Conservation (phyloP, 768 basidiomycete genomes). For the Lactarius deliciosus region DNA sequence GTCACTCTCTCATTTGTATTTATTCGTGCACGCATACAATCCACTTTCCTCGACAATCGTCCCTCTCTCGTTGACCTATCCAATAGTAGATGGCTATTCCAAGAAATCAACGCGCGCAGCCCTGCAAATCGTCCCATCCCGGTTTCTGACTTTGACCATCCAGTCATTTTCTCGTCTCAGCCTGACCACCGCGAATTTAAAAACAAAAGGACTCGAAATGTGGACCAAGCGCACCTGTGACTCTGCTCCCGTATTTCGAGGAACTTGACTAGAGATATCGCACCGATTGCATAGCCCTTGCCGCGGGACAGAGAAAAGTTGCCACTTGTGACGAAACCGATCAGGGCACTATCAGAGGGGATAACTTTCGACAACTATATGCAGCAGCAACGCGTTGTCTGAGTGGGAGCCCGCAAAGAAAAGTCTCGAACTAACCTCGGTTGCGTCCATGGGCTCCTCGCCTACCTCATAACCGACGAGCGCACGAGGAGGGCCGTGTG, state of each 20-base stretch:
- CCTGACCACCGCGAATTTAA: background rate
- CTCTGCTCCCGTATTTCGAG: slow-evolving; percentile 55
- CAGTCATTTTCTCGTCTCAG: slow-evolving; percentile 32
- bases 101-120: slow-evolving; percentile 24
- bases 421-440: slow-evolving; percentile 32
- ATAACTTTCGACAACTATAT: slow-evolving; percentile 47
- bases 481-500: slow-evolving; percentile 34
- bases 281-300: slow-evolving; percentile 73
- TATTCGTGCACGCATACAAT: slow-evolving; percentile 16
- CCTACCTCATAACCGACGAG: slow-evolving; percentile 27
- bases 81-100: slow-evolving; percentile 21
- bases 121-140: slow-evolving; percentile 40
- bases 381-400: slow-evolving; percentile 15
- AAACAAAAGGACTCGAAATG: background rate
- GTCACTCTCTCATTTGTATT: slow-evolving; percentile 20
- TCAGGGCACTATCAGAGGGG: slow-evolving; percentile 47
- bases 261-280: slow-evolving; percentile 56
- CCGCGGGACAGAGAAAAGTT: slow-evolving; percentile 80
- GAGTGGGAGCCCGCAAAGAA: slow-evolving; percentile 3
- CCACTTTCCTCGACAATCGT: slow-evolving; percentile 1
- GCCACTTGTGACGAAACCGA: slow-evolving; percentile 86
- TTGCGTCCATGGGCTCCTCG: slow-evolving; percentile 34
- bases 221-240: slow-evolving; percentile 36
- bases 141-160: slow-evolving; percentile 65
- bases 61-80: slow-evolving; percentile 11